phyloP scores from a whole-genome alignment of 805 yeast genomes.

The Cyberlindnera petersonii region DNA sequence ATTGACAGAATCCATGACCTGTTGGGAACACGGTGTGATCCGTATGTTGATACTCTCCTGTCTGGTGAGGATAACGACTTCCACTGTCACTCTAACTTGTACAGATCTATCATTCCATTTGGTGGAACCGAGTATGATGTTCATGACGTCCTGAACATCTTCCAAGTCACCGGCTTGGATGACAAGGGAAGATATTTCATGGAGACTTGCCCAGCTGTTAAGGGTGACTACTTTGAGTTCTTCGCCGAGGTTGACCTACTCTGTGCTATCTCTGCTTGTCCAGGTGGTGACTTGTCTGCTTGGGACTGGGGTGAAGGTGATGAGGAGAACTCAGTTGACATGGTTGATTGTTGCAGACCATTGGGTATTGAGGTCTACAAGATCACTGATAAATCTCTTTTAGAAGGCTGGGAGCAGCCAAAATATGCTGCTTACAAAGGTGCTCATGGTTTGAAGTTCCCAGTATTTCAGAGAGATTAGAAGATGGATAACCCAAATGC shows the following conservation, averaged over 20 bases:
- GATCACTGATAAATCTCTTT: constrained; percentile 42
- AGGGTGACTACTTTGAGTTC: constrained; percentile 58
- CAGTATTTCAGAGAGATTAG: constrained; percentile 22
- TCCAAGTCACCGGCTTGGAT: constrained; percentile 65
- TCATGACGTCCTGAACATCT: constrained; percentile 66
- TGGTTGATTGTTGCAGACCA: constrained; percentile 62
- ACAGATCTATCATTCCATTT: constrained; percentile 53
- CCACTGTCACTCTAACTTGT: constrained; percentile 65
- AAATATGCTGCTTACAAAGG: constrained; percentile 50
- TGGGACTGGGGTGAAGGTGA: constrained; percentile 72
- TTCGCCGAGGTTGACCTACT: constrained; percentile 64
- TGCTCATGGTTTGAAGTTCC: constrained; percentile 44
- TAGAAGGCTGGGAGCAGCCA: constrained; percentile 51
- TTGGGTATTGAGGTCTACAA: constrained; percentile 58
- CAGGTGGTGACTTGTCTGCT: constrained; percentile 63
- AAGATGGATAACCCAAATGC: no score
- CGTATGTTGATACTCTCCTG: constrained; percentile 59
- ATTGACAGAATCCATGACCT: constrained; percentile 65
- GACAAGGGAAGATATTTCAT: constrained; percentile 64
- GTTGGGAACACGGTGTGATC: constrained; percentile 66
- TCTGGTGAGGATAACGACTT: constrained; percentile 63
- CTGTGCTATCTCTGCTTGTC: constrained; percentile 64
- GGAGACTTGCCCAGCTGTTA: constrained; percentile 64
- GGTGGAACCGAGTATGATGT: constrained; percentile 65
- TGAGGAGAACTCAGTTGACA: constrained; percentile 41